A percentile compares a stretch with the other conserved stretches of the same genome.
Conservation (phyloP, 139 green algal species). For the Desmodesmus armatus region DNA sequence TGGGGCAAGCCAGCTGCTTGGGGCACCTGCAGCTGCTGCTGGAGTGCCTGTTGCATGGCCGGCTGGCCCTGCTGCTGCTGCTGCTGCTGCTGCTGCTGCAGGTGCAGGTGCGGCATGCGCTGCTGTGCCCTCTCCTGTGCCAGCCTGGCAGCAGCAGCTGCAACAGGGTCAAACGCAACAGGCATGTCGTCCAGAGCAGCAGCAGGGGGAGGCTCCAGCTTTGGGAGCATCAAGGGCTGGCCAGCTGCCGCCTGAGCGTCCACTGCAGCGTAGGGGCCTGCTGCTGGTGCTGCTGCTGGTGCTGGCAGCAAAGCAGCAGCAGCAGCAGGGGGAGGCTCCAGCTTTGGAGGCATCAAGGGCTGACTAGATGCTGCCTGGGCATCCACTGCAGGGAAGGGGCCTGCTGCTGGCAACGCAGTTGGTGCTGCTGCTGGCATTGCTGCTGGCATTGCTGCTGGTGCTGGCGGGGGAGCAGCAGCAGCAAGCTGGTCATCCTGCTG, state of each 20-base stretch:
- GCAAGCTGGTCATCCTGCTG: too few species aligned
- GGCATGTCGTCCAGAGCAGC: not conserved
- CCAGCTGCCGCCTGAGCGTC: not conserved
- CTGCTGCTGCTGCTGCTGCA: not conserved
- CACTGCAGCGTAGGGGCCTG: not conserved
- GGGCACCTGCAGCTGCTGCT: not conserved
- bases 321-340: not conserved
- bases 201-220: not conserved
- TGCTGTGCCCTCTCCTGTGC: too few species aligned
- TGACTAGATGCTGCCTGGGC: not conserved
- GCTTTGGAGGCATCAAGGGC: not conserved
- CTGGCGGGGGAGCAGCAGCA: not conserved
- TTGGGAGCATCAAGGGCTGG: conserved; percentile 24
- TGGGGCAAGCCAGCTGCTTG: not conserved
- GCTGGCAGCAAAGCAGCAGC: not conserved
- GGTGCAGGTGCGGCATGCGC: not conserved
- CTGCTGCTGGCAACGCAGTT: not conserved
- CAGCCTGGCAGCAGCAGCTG: not conserved
- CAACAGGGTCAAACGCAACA: not conserved
- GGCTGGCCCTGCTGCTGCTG: too few species aligned
- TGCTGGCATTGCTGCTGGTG: not conserved
- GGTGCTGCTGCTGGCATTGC: not conserved
- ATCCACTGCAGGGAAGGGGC: not conserved
- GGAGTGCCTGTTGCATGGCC: too few species aligned
- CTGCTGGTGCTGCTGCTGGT: not conserved